Percentiles rank a stretch among this genome's conserved stretches.
Conservation (phyloP, 352 stramenopile species). For the Pythium apleroticum region DNA sequence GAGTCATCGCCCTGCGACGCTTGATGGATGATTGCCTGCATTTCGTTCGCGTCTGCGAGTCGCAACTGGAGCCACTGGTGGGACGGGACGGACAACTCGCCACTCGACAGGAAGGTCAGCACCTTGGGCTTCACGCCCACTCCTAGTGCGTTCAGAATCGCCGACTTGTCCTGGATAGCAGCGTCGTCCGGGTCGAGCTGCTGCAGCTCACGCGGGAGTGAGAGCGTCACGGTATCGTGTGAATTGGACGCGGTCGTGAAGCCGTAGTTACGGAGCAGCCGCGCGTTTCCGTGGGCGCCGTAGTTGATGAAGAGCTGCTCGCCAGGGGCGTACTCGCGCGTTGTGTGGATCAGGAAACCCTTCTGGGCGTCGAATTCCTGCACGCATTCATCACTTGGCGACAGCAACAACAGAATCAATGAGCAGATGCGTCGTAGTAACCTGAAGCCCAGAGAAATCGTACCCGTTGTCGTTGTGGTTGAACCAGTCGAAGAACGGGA, state of each 20-base stretch:
- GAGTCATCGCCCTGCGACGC: constrained; percentile 9
- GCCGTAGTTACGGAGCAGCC: constrained; percentile 81
- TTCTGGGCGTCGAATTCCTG: constrained; percentile 56
- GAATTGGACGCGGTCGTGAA: constrained; percentile 50
- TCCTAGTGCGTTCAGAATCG: constrained; percentile 14
- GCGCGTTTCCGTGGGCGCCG: constrained; percentile 61
- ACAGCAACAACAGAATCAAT: neutral
- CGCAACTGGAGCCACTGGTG: constrained; percentile 59
- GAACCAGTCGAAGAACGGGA: constrained; percentile 88
- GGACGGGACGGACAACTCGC: constrained; percentile 33
- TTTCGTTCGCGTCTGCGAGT: constrained; percentile 42
- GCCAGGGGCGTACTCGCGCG: constrained; percentile 46
- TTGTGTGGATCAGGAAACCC: constrained; percentile 67
- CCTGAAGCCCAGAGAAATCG: neutral
- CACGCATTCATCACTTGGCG: constrained; percentile 56
- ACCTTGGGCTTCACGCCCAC: neutral
- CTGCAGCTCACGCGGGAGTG: constrained; percentile 40
- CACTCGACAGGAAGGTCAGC: constrained; percentile 35
- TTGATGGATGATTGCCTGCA: constrained; percentile 45
- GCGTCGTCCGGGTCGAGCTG: constrained; percentile 33
- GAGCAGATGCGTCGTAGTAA: neutral
- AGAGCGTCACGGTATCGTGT: constrained; percentile 42
- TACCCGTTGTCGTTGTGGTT: constrained; percentile 71
- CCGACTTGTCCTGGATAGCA: constrained; percentile 26
- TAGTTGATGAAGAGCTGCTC: constrained; percentile 87